These are phyloP conservation scores for Solanum appendiculatum DNA, from an alignment of 257 asterid genomes.

Conservation along the genomic window DNA sequence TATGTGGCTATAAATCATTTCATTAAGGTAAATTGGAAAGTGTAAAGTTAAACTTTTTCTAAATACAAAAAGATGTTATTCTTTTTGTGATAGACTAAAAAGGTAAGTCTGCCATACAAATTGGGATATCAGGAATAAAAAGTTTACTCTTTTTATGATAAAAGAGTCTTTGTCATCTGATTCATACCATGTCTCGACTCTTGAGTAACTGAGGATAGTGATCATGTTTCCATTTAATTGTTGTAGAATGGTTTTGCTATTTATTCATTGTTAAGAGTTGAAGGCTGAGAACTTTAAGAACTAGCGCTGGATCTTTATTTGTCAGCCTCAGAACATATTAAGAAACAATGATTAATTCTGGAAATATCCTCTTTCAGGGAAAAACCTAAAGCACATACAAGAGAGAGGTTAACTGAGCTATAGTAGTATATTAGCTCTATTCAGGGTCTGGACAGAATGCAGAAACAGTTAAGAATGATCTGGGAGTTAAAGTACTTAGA, in stretches of 20 bases:
- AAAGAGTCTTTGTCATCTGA: background rate
- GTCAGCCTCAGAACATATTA: background rate
- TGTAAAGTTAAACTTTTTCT: background rate
- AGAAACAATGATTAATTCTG: background rate
- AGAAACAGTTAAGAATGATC: background rate
- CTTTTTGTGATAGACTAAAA: background rate
- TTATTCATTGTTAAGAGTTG: background rate
- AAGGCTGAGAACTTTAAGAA: background rate
- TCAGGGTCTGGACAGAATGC: background rate
- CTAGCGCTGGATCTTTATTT: background rate
- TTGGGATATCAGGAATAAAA: background rate
- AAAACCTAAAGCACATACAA: background rate
- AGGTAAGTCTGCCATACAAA: background rate
- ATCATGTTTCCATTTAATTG: background rate
- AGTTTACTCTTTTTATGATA: background rate
- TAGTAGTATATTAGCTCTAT: background rate
- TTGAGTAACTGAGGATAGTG: background rate
- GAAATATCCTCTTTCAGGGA: background rate
- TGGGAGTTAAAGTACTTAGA: background rate
- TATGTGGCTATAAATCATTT: background rate
- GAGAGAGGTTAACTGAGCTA: background rate
- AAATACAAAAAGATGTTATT: background rate
- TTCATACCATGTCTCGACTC: background rate
- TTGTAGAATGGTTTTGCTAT: background rate
- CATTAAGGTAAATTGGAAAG: background rate